These are phyloP conservation scores for Neonectria coccinea DNA, from an alignment of 2,329 filamentous ascomycete genomes.

Conservation along the genomic window DNA sequence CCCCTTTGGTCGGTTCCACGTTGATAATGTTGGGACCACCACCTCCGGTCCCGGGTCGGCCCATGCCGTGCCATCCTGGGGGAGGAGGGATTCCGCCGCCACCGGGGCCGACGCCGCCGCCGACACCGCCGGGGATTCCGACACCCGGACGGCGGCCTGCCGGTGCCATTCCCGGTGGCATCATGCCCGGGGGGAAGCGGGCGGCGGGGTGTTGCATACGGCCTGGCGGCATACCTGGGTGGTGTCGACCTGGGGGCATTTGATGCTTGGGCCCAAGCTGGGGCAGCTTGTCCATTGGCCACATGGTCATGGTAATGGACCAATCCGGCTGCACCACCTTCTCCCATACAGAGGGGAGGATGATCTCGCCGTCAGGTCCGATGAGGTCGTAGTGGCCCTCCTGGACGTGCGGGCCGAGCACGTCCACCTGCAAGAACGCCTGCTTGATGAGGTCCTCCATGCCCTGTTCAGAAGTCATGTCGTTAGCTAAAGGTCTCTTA, in stretches of 20 bases:
- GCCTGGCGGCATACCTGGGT: constrained; percentile 21
- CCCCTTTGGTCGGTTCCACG: constrained; percentile 38
- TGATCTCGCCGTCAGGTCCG: constrained; percentile 84
- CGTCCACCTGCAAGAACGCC: constrained; percentile 82
- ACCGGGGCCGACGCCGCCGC: constrained; percentile 5
- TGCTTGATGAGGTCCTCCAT: constrained; percentile 91
- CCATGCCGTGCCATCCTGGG: constrained; percentile 40
- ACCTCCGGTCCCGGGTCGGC: constrained; percentile 13
- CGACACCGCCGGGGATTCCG: constrained; percentile 17
- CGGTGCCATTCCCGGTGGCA: constrained; percentile 21
- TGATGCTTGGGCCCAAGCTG: constrained; percentile 39
- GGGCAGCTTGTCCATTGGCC: constrained; percentile 64
- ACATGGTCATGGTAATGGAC: constrained; percentile 68
- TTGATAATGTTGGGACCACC: constrained; percentile 39
- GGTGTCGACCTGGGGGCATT: constrained; percentile 34
- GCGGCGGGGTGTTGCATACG: constrained; percentile 21
- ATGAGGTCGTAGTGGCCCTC: constrained; percentile 84
- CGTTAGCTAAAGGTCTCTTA: constrained; percentile 39
- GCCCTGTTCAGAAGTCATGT: constrained; percentile 62
- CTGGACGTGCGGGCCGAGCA: constrained; percentile 80
- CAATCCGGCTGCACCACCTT: constrained; percentile 81
- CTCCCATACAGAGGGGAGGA: constrained; percentile 83
- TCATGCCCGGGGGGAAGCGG: constrained; percentile 23
- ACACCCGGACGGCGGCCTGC: constrained; percentile 19
- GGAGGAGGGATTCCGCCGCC: constrained; percentile 36